Conservation (phyloP, 1,284 basidiomycete genomes). For the Leccinum solheimii region DNA sequence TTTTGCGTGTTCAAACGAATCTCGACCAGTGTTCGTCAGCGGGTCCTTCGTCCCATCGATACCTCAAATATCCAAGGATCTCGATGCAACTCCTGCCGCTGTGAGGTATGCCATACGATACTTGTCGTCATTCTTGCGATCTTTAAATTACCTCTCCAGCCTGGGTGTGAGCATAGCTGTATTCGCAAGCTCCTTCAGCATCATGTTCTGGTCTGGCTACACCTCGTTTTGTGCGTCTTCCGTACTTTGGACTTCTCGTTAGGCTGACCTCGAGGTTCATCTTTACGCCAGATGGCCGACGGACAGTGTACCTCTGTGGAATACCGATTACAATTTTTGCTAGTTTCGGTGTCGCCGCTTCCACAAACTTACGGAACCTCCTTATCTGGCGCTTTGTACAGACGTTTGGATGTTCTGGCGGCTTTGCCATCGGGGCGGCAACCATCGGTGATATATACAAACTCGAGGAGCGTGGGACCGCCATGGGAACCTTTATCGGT, state of each 20-base stretch:
- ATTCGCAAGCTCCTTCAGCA: constrained; percentile 15
- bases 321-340: constrained; percentile 48
- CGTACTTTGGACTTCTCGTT: background rate
- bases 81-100: constrained; percentile 39
- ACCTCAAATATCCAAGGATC: constrained; percentile 43
- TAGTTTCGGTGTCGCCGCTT: constrained; percentile 43
- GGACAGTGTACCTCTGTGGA: constrained; percentile 43
- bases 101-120: constrained; percentile 40
- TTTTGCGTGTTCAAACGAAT: background rate
- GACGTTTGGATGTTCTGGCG: constrained; percentile 42
- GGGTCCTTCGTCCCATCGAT: constrained; percentile 50
- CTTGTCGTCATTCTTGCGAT: background rate
- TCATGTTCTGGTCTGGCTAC: constrained; percentile 5
- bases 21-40: constrained; percentile 43
- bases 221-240: constrained; percentile 30
- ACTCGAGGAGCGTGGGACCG: constrained; percentile 47
- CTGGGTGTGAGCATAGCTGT: constrained; percentile 32
- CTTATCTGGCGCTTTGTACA: constrained; percentile 51
- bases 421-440: constrained; percentile 47
- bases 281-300: constrained; percentile 40
- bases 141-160: constrained; percentile 13
- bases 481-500: constrained; percentile 48
- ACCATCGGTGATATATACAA: constrained; percentile 50
- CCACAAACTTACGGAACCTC: constrained; percentile 37
- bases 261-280: background rate